Base-by-base conservation (phyloP, 2,329 filamentous ascomycete species). In the Hypoxylon sp. region DNA sequence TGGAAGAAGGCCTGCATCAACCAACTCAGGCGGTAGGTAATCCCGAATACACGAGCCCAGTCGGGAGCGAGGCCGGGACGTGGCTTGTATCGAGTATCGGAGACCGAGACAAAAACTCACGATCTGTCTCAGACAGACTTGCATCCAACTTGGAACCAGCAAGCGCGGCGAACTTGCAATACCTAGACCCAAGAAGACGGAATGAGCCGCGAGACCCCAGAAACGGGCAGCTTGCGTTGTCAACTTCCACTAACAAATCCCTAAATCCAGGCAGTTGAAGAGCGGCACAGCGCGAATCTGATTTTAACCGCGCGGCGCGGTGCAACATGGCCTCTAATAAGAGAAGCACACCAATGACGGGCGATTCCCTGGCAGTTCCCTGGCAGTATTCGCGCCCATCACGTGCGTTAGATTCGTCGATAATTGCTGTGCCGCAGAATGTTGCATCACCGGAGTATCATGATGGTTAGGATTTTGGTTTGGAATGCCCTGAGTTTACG, bases 371-470 rank as follows among this genome's bases (percentile, higher is more conserved):
- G 36, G 33, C 40, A 11, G 28, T 40, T 40, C 36, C 36, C 36
- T 11, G 36, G 33, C 40, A 11, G 28, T 45, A 6, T 48, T 32
- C 30, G 24, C 20, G 30, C 44, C 16, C 48, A 42, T 65, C 50
- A 32, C 44, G 51, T 48, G 53, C 46, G 45, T 38, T 49, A 50
- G 59, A 45, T 20, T 51, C 9, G 38, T 36, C 6, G 22, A 49
- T 52, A 51, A n/a, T 40, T 53, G 58, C 64, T 65, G 64, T 61
- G 67, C 65, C 67, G 65, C 61, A 64, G 18, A 51, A 51, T 40
- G 42, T 65, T 67, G 65, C 67, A 68, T 68, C 67, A 68, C 42
- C 26, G 11, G 42, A 42, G 67, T 68, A 50, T 68, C 62, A 64
- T 60, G 40, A 36, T 16, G 9, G 60, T 67, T 40, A 64, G 60